Base-by-base conservation (phyloP, 805 yeast genomes). In the Kuraishia ogatae region DNA sequence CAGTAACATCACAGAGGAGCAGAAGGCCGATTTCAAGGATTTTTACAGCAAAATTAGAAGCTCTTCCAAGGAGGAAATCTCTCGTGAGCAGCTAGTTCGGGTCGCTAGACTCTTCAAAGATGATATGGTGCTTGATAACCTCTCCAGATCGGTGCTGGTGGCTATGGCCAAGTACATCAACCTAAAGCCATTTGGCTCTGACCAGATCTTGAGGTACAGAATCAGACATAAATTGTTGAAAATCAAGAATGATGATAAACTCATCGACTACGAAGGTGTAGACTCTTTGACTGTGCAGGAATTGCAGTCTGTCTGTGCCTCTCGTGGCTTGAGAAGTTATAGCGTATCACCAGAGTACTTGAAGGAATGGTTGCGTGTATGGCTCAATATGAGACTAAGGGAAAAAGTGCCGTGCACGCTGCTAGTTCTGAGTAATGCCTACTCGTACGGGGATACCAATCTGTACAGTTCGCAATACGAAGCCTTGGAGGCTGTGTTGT, bases 131-230 rank as follows among this genome's bases (percentile, higher is more conserved):
- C 80, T 93, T 64, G 99, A 93, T 75, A 93, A 93, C 73, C 79
- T 90, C 70, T 85, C 94, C 39, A 82, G 98, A 62, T 88, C 96
- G 43, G 96, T 91, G 69, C 79, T 93, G 62, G 87, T 89, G 54
- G 97, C 97, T 20, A 85, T 93, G 86, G 85, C 96, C 53, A 87
- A 84, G 70, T 94, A 92, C 71, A 88, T 93, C 83, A 87, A 88
- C 55, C 72, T 93, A 58, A 87, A 89, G 62, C 96, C 97, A 17
- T 92, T 87, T 66, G 99, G 99, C 46, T 87, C 96, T 47, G 96
- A 92, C 68, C 81, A 81, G 64, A 85, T 93, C 69, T 76, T 93
- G 62, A 85, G 98, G 64, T 92, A 92, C 71, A 89, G 90, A 71
- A 91, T 93, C 64, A 87, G 99, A 73, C 89, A 87, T 71, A 83